phyloP scores from a whole-genome alignment of 768 basidiomycete genomes.

The Suillus plorans region DNA sequence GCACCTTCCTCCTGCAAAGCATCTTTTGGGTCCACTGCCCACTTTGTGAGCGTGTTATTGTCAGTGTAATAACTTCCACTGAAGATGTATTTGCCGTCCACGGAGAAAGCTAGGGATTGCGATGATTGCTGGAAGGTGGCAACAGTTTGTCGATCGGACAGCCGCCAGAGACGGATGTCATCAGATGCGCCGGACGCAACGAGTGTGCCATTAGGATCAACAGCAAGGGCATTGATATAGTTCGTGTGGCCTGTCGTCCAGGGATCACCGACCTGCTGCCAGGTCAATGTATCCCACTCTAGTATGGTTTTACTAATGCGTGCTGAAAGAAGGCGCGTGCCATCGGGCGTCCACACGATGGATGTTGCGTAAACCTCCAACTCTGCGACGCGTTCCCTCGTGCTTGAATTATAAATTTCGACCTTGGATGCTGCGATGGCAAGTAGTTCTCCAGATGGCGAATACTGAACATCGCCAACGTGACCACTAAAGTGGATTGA shows the following conservation, averaged over 20 bases:
- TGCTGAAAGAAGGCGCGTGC: not conserved
- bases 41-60: not conserved
- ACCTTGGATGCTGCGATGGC: not conserved
- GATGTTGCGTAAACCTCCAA: not conserved
- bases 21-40: not conserved
- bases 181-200: not conserved
- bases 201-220: not conserved
- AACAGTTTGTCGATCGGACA: not conserved
- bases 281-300: not conserved
- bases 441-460: not conserved
- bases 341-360: not conserved
- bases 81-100: not conserved
- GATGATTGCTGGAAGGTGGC: not conserved
- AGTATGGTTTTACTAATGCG: fast-evolving
- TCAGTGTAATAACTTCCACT: not conserved
- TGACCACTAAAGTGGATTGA: not conserved
- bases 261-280: not conserved
- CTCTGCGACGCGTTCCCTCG: not conserved
- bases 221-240: not conserved
- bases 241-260: not conserved
- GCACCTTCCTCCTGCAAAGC: not conserved
- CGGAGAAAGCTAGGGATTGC: not conserved
- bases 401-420: not conserved
- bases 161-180: not conserved
- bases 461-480: not conserved